A percentile compares a stretch with the other conserved stretches of the same genome.
Conservation (phyloP, 768 basidiomycete genomes). For the Rhodotorula toruloides region DNA sequence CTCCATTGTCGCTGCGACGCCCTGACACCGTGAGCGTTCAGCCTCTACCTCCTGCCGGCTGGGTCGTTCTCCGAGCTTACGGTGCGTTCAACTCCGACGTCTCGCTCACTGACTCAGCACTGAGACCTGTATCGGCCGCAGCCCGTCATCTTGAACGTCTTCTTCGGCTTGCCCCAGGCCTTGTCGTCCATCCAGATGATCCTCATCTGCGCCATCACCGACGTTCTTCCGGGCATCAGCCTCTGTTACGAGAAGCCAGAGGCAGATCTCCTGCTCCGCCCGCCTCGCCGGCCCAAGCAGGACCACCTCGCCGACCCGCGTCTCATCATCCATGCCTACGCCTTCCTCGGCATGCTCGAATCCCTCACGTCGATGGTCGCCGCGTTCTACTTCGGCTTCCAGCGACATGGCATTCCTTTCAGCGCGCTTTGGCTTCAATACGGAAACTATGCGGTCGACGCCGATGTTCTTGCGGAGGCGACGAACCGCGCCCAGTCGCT, state of each 20-base stretch:
- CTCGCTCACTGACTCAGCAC: too few species aligned
- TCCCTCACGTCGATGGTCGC: conserved; percentile 53
- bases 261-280: conserved; percentile 55
- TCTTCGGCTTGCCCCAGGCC: conserved; percentile 59
- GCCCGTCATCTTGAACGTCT: conserved; percentile 56
- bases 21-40: too few species aligned
- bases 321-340: conserved; percentile 57
- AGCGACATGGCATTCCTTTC: conserved; percentile 52
- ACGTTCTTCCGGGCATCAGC: conserved; percentile 56
- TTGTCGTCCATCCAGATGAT: conserved; percentile 55
- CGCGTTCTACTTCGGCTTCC: conserved; percentile 20
- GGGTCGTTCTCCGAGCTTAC: conserved; percentile 61
- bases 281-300: conserved; percentile 56
- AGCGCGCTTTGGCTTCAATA: conserved; percentile 53
- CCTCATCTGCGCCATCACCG: conserved; percentile 58
- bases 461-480: conserved; percentile 44
- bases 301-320: conserved; percentile 57
- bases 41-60: conserved; percentile 45
- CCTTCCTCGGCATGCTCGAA: conserved; percentile 55
- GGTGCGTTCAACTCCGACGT: too few species aligned
- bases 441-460: conserved; percentile 50
- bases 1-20: too few species aligned
- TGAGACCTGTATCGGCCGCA: too few species aligned
- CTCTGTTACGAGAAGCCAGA: conserved; percentile 62
- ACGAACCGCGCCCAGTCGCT: conserved; percentile 55